Evolutionary conservation across 139 green algal genomes (phyloP).

Genomic region (Spirogloea muscicola): DNA sequence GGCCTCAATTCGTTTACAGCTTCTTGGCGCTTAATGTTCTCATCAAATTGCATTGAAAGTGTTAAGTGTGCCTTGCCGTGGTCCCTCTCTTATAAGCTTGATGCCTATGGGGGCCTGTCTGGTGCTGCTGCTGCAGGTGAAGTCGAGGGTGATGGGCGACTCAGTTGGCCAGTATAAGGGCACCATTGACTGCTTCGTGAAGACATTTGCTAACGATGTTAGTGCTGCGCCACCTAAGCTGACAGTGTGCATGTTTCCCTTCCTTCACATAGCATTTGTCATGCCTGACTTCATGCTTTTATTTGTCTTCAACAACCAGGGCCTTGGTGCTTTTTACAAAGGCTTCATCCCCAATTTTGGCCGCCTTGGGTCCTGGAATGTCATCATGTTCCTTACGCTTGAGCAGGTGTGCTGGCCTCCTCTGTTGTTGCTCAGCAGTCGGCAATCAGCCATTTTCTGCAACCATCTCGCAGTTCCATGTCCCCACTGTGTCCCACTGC

Average conservation of each 20-base stretch:
- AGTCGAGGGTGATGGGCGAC: constrained; percentile 68
- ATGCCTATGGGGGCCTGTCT: too few species aligned
- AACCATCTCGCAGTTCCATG: too few species aligned
- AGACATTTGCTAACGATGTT: constrained; percentile 52
- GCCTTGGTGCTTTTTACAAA: constrained; percentile 86
- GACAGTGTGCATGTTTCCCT: constrained; percentile 1
- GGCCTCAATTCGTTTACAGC: too few species aligned
- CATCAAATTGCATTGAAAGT: too few species aligned
- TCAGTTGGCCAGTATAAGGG: constrained; percentile 66
- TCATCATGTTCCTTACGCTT: constrained; percentile 95
- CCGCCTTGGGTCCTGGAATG: constrained; percentile 84
- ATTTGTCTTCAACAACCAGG: too few species aligned
- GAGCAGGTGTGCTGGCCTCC: constrained; percentile 57
- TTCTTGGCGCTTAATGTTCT: too few species aligned
- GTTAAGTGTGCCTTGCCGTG: too few species aligned
- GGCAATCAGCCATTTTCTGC: too few species aligned
- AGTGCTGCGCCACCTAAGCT: neutral
- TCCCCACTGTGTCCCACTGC: too few species aligned
- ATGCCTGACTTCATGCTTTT: neutral
- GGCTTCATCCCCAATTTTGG: constrained; percentile 93
- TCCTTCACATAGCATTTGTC: neutral
- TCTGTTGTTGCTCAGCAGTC: too few species aligned
- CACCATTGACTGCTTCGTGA: constrained; percentile 89
- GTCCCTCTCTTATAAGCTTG: too few species aligned
- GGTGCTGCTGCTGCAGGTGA: too few species aligned